Conservation (phyloP, 192 early-diverging fungal genomes). For the Phlyctochytrium planicorne region DNA sequence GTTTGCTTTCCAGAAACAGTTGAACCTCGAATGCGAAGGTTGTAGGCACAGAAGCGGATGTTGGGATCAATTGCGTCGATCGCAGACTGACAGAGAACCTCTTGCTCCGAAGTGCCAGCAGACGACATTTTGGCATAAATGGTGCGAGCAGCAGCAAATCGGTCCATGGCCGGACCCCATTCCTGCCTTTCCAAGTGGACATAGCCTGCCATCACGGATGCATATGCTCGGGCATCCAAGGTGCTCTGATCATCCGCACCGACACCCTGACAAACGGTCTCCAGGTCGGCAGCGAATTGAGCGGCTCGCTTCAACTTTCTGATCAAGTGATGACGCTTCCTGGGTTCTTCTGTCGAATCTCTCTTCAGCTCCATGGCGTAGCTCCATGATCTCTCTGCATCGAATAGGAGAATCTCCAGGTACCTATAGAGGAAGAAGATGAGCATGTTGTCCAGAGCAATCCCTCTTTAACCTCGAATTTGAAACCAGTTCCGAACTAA, state of each 20-base stretch:
- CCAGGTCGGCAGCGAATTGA: slow-evolving; percentile 47
- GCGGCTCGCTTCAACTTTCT: slow-evolving; percentile 62
- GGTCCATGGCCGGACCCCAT: slow-evolving; percentile 64
- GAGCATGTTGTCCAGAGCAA: slow-evolving; percentile 15
- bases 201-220: slow-evolving; percentile 65
- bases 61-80: slow-evolving; percentile 78
- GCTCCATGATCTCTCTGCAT: slow-evolving; percentile 73
- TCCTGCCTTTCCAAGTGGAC: slow-evolving; percentile 66
- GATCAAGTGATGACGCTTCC: slow-evolving; percentile 66
- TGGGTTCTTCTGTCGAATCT: slow-evolving; percentile 57
- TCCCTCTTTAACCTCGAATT: slow-evolving; percentile 47
- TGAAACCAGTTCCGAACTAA: slow-evolving; percentile 33
- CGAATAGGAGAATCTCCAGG: slow-evolving; percentile 64
- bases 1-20: not conserved
- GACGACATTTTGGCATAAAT: slow-evolving; percentile 67
- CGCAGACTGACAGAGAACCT: slow-evolving; percentile 53
- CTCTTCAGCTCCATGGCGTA: slow-evolving; percentile 77
- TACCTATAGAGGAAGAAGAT: slow-evolving; percentile 32
- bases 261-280: slow-evolving; percentile 17
- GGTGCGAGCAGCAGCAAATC: slow-evolving; percentile 60
- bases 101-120: slow-evolving; percentile 40
- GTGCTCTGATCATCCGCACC: slow-evolving; percentile 51
- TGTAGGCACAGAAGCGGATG: slow-evolving; percentile 78
- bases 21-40: slow-evolving; percentile 36
- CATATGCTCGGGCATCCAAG: slow-evolving; percentile 69